Percentiles rank a stretch among this genome's conserved stretches.
phyloP scores from a whole-genome alignment of 345 rosid species.

The Erodium maritimum region DNA sequence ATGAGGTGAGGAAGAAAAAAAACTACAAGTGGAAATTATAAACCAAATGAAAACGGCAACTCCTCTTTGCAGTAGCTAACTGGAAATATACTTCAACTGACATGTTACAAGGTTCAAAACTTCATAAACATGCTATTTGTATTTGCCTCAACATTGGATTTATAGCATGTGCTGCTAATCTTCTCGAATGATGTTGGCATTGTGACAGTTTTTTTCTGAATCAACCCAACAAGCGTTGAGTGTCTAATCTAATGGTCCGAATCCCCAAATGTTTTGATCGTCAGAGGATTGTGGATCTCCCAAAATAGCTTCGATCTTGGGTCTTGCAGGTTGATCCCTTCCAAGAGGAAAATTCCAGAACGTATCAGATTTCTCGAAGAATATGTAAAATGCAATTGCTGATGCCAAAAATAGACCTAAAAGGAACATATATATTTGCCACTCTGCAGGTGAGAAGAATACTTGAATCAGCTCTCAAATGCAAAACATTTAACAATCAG shows the following conservation, averaged over 20 bases:
- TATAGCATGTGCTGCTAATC: too few species aligned
- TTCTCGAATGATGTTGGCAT: not conserved
- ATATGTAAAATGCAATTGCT: constrained; percentile 54
- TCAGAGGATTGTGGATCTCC: constrained; percentile 53
- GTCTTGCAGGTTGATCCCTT: constrained; percentile 39
- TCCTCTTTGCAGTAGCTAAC: not conserved
- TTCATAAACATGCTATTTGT: not conserved
- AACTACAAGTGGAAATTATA: too few species aligned
- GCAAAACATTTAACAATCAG: not conserved
- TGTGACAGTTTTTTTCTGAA: not conserved
- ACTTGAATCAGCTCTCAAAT: not conserved
- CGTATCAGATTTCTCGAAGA: constrained; percentile 76
- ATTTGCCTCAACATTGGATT: too few species aligned
- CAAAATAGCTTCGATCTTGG: constrained; percentile 37
- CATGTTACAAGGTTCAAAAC: not conserved
- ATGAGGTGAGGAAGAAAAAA: too few species aligned
- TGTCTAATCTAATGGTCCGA: constrained; percentile 42
- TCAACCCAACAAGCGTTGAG: constrained; percentile 11
- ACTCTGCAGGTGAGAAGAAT: constrained; percentile 37
- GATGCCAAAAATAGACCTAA: constrained; percentile 77
- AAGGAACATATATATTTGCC: constrained; percentile 81
- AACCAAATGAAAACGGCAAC: not conserved
- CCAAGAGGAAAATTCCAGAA: constrained; percentile 66
- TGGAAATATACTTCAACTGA: not conserved
- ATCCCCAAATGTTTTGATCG: constrained; percentile 46